These are phyloP conservation scores for Phytophthora sansomeana DNA, from an alignment of 352 stramenopile genomes.

Conservation along the genomic window DNA sequence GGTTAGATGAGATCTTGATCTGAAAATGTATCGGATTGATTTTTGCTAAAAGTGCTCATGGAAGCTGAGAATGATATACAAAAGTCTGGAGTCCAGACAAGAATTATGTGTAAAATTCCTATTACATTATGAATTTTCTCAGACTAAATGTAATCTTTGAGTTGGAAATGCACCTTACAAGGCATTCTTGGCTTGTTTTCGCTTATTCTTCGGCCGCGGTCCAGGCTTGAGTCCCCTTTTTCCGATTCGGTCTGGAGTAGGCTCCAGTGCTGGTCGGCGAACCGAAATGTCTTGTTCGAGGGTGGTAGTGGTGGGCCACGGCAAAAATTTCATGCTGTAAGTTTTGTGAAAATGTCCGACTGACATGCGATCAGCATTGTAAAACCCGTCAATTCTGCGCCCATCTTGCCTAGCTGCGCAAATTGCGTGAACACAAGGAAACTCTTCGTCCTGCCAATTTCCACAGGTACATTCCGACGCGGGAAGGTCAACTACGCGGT, in stretches of 20 bases:
- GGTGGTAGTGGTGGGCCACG: constrained; percentile 8
- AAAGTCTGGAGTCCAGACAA: too few species aligned
- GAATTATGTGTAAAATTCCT: too few species aligned
- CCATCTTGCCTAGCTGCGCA: constrained; percentile 6
- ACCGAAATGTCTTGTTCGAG: background rate
- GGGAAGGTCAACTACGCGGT: constrained; percentile 1
- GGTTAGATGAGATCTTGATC: too few species aligned
- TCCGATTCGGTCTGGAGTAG: background rate
- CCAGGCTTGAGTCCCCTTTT: constrained; percentile 8
- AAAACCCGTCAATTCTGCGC: background rate
- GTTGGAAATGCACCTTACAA: too few species aligned
- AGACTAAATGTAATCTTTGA: too few species aligned
- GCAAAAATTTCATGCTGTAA: constrained; percentile 1
- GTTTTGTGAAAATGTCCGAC: constrained; percentile 8
- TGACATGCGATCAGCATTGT: constrained; percentile 2
- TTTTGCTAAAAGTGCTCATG: too few species aligned
- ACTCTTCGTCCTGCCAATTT: constrained; percentile 3
- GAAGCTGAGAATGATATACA: too few species aligned
- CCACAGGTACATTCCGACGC: constrained; percentile 1
- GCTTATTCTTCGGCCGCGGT: background rate
- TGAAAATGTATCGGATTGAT: too few species aligned
- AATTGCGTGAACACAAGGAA: constrained; percentile 17
- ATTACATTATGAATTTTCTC: too few species aligned
- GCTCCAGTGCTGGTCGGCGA: background rate
- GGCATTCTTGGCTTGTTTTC: too few species aligned